A percentile compares a stretch with the other conserved stretches of the same genome.
Evolutionary conservation across 2,329 filamentous ascomycete species (phyloP).

Genomic region (Penicillium thymicola): DNA sequence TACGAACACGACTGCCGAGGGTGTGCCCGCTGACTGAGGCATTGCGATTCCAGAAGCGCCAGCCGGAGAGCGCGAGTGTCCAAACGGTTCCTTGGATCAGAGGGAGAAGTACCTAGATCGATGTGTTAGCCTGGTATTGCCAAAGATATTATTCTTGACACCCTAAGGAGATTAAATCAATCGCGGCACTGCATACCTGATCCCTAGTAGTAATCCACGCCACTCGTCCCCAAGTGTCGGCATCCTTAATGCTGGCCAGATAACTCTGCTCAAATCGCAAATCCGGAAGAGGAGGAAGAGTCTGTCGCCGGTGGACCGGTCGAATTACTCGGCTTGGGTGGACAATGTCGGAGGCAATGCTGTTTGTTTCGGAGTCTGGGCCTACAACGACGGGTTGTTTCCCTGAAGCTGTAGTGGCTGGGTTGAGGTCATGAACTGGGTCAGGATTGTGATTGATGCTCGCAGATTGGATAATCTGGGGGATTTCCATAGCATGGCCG

Average conservation of each 20-base stretch:
- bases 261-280: conserved; percentile 98
- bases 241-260: conserved; percentile 77
- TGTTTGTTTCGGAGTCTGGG: conserved; percentile 40
- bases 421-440: conserved; percentile 71
- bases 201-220: conserved; percentile 82
- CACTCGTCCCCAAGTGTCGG: conserved; percentile 75
- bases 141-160: neutral
- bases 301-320: conserved; percentile 36
- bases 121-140: conserved; percentile 1
- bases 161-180: neutral
- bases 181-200: conserved; percentile 58
- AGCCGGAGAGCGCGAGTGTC: conserved; percentile 78
- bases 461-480: conserved; percentile 75
- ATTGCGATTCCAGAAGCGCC: conserved; percentile 83
- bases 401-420: conserved; percentile 68
- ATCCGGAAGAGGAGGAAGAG: conserved; percentile 73
- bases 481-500: conserved; percentile 63
- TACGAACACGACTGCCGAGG: conserved; percentile 70
- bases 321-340: conserved; percentile 36
- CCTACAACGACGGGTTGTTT: conserved; percentile 61
- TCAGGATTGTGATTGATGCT: conserved; percentile 73
- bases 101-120: conserved; percentile 71
- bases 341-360: conserved; percentile 49
- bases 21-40: conserved; percentile 73
- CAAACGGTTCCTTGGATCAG: conserved; percentile 85